Base-by-base conservation (phyloP, 2,329 filamentous ascomycete species). In the Botrytis medusae region DNA sequence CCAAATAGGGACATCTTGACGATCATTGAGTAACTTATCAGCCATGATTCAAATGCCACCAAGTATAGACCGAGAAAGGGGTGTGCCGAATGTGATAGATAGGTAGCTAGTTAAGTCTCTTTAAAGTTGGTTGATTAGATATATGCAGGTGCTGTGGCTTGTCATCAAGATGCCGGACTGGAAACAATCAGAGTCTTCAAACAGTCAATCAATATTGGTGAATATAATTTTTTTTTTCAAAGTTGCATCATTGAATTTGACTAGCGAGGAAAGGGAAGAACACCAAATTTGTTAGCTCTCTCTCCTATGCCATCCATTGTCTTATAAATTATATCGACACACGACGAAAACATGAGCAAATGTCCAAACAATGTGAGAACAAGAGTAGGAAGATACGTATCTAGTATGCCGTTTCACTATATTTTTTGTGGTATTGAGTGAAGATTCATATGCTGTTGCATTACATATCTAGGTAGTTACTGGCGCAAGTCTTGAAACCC, bases 1-100 rank as follows among this genome's bases (percentile, higher is more conserved):
- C 78, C 79, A 81, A 57, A 82, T 82, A 14, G 78, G 77, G 32
- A 74, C 75, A 74, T 81, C 79, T 67, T 78, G 77, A 48, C 77
- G 77, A 65, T 80, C 79, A 71, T 75, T 76, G 37, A 77, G 75
- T 57, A 70, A 32, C 51, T 77, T 74, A 64, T 78, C 77, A 37
- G 76, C 76, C 78, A 80, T 80, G 37, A 25, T 32, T 68, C 18
- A 32, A 68, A 72, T 37, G 62, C 32, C 42, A 57, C 51, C n/a
- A 57, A n/a, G n/a, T 57, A 60, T n/a, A 37, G n/a, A n/a, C 37
- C 16, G 54, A 42, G 16, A 42, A 18, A 32, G 48, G 42, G 29
- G 42, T 57, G 12, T 68, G 34, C 40, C 48, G 8, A 18, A 40
- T 18, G 37, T 42, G 25, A 57, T 42, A 5, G 25, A 10, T 32